Evolutionary conservation across 2,329 filamentous ascomycete species (phyloP).

Genomic region (Penicillium nordicum): DNA sequence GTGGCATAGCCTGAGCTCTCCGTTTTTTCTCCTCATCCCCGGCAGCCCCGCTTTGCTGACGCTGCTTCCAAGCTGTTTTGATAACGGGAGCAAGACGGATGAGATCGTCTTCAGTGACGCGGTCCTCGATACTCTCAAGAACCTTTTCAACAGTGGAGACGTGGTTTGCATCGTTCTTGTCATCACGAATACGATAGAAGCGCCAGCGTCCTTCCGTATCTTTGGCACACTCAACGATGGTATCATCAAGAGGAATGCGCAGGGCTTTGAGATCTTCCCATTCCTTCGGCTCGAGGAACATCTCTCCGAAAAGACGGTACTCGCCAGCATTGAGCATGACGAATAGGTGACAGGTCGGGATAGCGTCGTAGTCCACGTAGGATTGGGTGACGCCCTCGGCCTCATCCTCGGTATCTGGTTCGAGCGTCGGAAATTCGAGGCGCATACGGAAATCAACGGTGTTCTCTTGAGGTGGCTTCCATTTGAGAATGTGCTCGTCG

Average conservation of each 20-base stretch:
- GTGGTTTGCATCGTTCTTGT: constrained; percentile 90
- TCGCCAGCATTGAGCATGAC: constrained; percentile 63
- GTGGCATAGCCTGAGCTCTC: constrained; percentile 23
- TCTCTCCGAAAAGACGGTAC: constrained; percentile 64
- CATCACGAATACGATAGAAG: constrained; percentile 84
- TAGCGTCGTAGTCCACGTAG: constrained; percentile 73
- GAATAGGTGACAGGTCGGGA: constrained; percentile 70
- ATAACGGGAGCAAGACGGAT: constrained; percentile 67
- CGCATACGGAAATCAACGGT: constrained; percentile 86
- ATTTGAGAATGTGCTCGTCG: constrained; percentile 91
- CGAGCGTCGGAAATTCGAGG: constrained; percentile 69
- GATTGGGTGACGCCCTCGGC: constrained; percentile 62
- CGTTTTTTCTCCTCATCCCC: constrained; percentile 28
- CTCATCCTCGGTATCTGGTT: constrained; percentile 65
- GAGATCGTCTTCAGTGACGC: constrained; percentile 78
- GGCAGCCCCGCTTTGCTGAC: constrained; percentile 41
- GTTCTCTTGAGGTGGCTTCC: constrained; percentile 95
- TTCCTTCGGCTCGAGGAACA: constrained; percentile 70
- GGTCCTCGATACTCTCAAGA: constrained; percentile 82
- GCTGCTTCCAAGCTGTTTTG: constrained; percentile 73
- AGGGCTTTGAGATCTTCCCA: constrained; percentile 79
- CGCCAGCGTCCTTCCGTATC: constrained; percentile 75
- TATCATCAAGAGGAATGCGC: constrained; percentile 72
- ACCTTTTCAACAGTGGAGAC: constrained; percentile 80
- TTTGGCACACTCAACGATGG: constrained; percentile 86